Evolutionary conservation across 352 stramenopile genomes (phyloP), one percentile per base, ranked within the genome.

Genomic region (Aphanomyces cochlioides): DNA sequence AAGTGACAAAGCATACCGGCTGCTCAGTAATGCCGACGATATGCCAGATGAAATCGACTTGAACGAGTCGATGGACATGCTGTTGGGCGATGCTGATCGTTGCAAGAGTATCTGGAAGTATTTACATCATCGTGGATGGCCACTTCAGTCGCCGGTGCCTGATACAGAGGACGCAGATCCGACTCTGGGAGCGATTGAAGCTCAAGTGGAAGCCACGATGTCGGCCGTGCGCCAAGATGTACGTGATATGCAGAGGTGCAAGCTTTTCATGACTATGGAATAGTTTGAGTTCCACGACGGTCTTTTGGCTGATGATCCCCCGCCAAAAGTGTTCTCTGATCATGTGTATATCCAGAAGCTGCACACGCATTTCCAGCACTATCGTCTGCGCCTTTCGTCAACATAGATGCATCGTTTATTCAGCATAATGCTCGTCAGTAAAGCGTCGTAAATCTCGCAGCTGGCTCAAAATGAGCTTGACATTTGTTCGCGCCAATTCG

Each of bases 401-500:
- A 28, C 28, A 28, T 28, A 28, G 28, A 28, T 28, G 28, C 28
- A 60, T 59, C 61, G 43, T 15, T 47, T 58, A 66, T 75, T 71
- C 79, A 12, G 74, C 78, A 50, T 88, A 84, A 74, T 93, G 74
- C 47, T 92, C 85, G 45, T 95, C 87, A 4, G 92, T 78, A 73
- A 89, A 95, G 50, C 77, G 77, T 58, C 85, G 92, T 54, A 95
- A 78, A 34, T 75, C 76, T 59, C 89, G 84, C 57, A 95, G 77
- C 67, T 92, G 85, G 78, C 90, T 80, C 13, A 82, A 83, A 38
- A 95, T 82, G 59, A 95, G 75, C 54, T 85, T 81, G 58, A 93
- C 82, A 56, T 95, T 95, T 28, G 90, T 85, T 38, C 82, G 84
- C 41, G 79, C 82, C 60, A 95, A 79, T 56, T 84, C 82, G 50